Conservation (phyloP, 306 rosid species). For the Potentilla sterilis region DNA sequence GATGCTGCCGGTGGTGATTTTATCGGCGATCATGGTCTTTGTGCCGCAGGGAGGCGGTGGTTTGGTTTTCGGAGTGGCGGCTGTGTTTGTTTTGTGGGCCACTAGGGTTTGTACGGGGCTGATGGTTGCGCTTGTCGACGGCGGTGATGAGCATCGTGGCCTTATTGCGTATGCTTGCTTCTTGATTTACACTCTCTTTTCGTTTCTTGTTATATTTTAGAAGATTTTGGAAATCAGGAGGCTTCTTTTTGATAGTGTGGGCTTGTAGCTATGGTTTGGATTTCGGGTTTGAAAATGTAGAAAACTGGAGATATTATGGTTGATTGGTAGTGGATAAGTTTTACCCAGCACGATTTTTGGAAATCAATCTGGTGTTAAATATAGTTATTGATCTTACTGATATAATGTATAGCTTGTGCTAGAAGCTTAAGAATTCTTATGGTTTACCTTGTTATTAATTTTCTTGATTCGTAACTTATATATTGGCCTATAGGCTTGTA, state of each 20-base stretch:
- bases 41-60: slow-evolving; percentile 54
- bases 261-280: slow-evolving; percentile 7
- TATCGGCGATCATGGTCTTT: slow-evolving; percentile 69
- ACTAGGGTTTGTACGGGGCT: slow-evolving; percentile 77
- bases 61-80: slow-evolving; percentile 49
- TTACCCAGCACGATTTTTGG: too few relatives aligned
- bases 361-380: too few relatives aligned
- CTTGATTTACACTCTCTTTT: slow-evolving; percentile 89
- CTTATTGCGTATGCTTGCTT: slow-evolving; percentile 87
- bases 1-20: slow-evolving; percentile 78
- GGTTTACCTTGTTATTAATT: too few relatives aligned
- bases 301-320: too few relatives aligned
- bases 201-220: slow-evolving; percentile 83
- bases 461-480: too few relatives aligned
- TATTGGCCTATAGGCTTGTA: too few relatives aligned
- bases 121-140: slow-evolving; percentile 78
- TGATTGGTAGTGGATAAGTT: too few relatives aligned
- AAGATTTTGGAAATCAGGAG: background rate
- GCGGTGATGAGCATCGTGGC: slow-evolving; percentile 88
- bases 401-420: too few relatives aligned
- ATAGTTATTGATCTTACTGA: too few relatives aligned
- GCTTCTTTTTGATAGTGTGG: background rate
- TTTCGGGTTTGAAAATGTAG: too few relatives aligned
- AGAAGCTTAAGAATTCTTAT: too few relatives aligned
- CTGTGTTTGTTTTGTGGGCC: slow-evolving; percentile 79